Conservation (phyloP, 441 rosid species). For the Biscutella laevigata region DNA sequence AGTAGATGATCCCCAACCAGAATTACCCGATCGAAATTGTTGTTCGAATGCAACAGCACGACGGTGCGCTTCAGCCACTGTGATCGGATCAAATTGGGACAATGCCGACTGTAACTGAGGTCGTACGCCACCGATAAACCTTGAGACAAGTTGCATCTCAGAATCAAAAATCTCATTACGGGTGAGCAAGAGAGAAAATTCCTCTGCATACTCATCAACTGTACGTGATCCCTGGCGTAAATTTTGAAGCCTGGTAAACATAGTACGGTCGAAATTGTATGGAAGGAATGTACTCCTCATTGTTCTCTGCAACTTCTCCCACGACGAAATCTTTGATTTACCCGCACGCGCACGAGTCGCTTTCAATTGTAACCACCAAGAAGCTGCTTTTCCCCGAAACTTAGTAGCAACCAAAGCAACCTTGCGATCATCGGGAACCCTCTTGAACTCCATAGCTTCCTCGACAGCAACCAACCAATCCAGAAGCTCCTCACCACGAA, state of each 20-base stretch:
- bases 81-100: background rate
- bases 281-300: too few relatives aligned
- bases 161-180: background rate
- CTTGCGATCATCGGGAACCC: too few relatives aligned
- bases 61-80: background rate
- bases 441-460: too few relatives aligned
- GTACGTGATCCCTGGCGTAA: background rate
- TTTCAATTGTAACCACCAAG: too few relatives aligned
- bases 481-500: background rate
- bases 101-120: background rate
- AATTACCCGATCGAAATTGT: too few relatives aligned
- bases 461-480: too few relatives aligned
- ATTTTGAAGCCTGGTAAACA: background rate
- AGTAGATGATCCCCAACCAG: background rate
- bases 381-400: too few relatives aligned
- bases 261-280: too few relatives aligned
- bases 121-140: background rate
- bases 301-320: too few relatives aligned
- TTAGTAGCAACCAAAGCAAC: too few relatives aligned
- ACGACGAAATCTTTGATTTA: too few relatives aligned
- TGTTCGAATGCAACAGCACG: background rate
- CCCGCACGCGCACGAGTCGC: too few relatives aligned
- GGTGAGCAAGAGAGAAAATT: background rate
- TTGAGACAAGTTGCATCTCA: background rate
- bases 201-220: background rate